Conservation (phyloP, 805 yeast species). For the Candida berthetii region DNA sequence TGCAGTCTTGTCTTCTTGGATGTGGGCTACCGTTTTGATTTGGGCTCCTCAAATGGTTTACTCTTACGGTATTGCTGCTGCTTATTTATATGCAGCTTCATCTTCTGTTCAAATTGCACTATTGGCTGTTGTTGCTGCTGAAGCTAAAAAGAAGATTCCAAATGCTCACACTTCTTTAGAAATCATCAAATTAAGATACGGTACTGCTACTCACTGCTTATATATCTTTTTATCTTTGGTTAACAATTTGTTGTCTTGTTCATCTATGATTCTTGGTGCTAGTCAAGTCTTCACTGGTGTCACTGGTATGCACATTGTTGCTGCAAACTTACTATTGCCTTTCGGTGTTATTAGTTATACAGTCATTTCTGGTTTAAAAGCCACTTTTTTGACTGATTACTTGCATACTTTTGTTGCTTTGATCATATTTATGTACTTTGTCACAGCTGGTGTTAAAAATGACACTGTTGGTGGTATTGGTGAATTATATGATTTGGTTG, state of each 20-base stretch:
- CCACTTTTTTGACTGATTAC: constrained; percentile 48
- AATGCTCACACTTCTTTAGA: constrained; percentile 35
- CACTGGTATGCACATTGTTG: constrained; percentile 39
- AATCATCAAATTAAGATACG: constrained; percentile 33
- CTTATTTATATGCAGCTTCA: constrained; percentile 22
- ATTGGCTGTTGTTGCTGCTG: constrained; percentile 28
- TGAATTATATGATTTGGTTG: constrained; percentile 34
- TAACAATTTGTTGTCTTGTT: constrained; percentile 33
- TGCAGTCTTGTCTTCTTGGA: constrained; percentile 37
- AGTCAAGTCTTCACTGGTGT: constrained; percentile 33
- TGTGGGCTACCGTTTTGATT: constrained; percentile 28
- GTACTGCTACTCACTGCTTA: constrained; percentile 31
- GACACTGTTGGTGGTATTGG: constrained; percentile 29
- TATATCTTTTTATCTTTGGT: constrained; percentile 32
- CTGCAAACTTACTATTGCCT: constrained; percentile 39
- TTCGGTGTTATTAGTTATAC: constrained; percentile 44
- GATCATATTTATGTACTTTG: constrained; percentile 29
- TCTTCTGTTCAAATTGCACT: constrained; percentile 26
- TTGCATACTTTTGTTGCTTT: constrained; percentile 41
- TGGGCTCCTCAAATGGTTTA: constrained; percentile 26
- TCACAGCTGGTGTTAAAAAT: constrained; percentile 29
- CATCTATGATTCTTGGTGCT: constrained; percentile 38
- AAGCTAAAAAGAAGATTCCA: constrained; percentile 30
- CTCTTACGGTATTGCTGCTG: constrained; percentile 24
- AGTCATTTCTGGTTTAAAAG: constrained; percentile 43